Evolutionary conservation across 2,329 filamentous ascomycete species (phyloP).

Genomic region (Colletotrichum scovillei): DNA sequence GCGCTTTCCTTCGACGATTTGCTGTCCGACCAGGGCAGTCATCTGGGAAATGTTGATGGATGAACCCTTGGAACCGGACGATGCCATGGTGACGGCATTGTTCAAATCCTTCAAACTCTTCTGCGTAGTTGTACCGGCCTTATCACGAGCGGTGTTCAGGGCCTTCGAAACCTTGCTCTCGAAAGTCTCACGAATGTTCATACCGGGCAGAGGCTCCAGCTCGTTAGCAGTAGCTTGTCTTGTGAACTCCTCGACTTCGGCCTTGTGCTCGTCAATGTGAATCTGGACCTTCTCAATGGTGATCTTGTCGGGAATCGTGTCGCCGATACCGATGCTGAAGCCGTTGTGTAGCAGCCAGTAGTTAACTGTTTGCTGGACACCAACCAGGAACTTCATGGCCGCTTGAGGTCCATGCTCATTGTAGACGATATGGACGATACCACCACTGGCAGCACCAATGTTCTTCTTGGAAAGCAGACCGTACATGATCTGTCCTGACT

Average conservation of each 20-base stretch:
- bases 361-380: constrained; percentile 92
- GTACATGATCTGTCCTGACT: constrained; percentile 89
- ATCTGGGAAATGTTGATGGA: constrained; percentile 99
- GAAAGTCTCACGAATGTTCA: constrained; percentile 98
- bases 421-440: constrained; percentile 95
- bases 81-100: constrained; percentile 96
- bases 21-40: constrained; percentile 97
- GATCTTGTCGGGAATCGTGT: constrained; percentile 89
- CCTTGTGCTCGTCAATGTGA: constrained; percentile 85
- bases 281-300: constrained; percentile 89
- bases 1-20: constrained; percentile 98
- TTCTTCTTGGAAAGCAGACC: constrained; percentile 94
- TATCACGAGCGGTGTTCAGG: constrained; percentile 94
- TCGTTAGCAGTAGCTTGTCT: constrained; percentile 83
- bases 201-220: constrained; percentile 93
- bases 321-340: constrained; percentile 98
- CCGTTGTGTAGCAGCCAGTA: constrained; percentile 98
- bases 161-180: constrained; percentile 96
- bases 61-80: constrained; percentile 97
- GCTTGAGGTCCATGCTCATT: constrained; percentile 90
- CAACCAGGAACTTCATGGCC: constrained; percentile 95
- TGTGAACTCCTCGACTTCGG: constrained; percentile 81
- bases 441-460: constrained; percentile 88
- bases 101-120: constrained; percentile 95
- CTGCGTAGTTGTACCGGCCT: constrained; percentile 92